Evolutionary conservation across 2,329 filamentous ascomycete species (phyloP).

Genomic region (Pseudogymnoascus sp.): DNA sequence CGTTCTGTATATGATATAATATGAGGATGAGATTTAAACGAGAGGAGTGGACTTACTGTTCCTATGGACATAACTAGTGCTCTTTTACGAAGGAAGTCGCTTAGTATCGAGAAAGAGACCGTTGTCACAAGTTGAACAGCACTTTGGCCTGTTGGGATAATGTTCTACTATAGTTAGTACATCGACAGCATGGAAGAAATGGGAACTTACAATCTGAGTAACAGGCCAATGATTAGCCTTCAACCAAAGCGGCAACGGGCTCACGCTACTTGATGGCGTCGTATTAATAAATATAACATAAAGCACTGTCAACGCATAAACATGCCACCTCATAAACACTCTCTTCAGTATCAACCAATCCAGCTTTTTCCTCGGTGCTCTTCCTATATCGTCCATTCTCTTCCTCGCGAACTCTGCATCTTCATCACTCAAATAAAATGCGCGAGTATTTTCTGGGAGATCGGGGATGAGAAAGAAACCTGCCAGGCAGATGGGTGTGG

Average conservation of each 20-base stretch:
- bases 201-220: constrained; percentile 36
- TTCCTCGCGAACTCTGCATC: constrained; percentile 19
- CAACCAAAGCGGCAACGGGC: constrained; percentile 35
- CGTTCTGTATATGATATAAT: not conserved
- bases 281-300: constrained; percentile 35
- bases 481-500: constrained; percentile 25
- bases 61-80: constrained; percentile 29
- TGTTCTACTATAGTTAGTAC: constrained; percentile 30
- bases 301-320: constrained; percentile 31
- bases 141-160: constrained; percentile 40
- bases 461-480: constrained; percentile 26
- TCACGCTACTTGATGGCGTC: constrained; percentile 29
- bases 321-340: constrained; percentile 32
- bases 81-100: constrained; percentile 37
- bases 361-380: constrained; percentile 24
- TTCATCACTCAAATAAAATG: constrained; percentile 21
- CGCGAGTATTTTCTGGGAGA: constrained; percentile 23
- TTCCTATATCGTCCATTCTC: constrained; percentile 23
- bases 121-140: constrained; percentile 48
- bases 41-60: constrained; percentile 17
- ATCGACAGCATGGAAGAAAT: not conserved
- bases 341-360: constrained; percentile 21
- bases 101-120: constrained; percentile 45
- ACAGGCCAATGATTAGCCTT: constrained; percentile 37
- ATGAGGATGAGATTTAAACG: not conserved